Evolutionary conservation across 2,329 filamentous ascomycete genomes (phyloP), one percentile per base, ranked within the genome.

Genomic region (Aschersonia sp.): DNA sequence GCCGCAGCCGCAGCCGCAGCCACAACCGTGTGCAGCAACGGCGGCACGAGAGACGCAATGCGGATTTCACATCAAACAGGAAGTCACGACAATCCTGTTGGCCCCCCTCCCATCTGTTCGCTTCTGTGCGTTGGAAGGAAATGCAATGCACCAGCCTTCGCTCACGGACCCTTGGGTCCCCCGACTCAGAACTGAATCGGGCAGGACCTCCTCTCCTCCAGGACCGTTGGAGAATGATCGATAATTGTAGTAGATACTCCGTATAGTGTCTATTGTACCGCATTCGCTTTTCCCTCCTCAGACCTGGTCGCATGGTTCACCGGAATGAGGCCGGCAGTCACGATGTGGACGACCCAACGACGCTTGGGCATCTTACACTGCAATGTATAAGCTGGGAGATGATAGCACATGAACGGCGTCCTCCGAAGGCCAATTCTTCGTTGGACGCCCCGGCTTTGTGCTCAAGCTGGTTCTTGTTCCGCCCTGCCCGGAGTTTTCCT

Each of bases 261-360:
- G 22, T 22, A 22, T 22, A 22, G 22, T 22, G 22, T 22, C 22
- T 22, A 22, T 22, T 22, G 35, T 12, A 12, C 35, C 12, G 35
- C 35, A 37, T 37, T 12, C 35, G 35, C 35, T 12, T 9, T 37
- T 37, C 35, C 12, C 8, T 12, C 35, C 12, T 4, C 3, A 37
- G 35, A 37, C 35, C 8, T 37, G 8, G 12, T 37, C 35, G 35
- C 35, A 37, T 37, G 35, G 35, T 8, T 37, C 35, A 39, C 44
- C 35, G 44, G 29, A 45, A 45, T 45, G 44, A 45, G 31, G 32
- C 44, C 44, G 35, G 35, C 44, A 40, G 44, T 32, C 32, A 40
- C 44, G 6, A 30, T 11, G 9, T 45, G 11, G 43, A 40, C 39
- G 5, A 29, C 30, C n/a, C 9, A 14, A 40, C 8, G 35, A 37